Conservation (phyloP, 1,284 basidiomycete genomes). For the Tilletia setariae region DNA sequence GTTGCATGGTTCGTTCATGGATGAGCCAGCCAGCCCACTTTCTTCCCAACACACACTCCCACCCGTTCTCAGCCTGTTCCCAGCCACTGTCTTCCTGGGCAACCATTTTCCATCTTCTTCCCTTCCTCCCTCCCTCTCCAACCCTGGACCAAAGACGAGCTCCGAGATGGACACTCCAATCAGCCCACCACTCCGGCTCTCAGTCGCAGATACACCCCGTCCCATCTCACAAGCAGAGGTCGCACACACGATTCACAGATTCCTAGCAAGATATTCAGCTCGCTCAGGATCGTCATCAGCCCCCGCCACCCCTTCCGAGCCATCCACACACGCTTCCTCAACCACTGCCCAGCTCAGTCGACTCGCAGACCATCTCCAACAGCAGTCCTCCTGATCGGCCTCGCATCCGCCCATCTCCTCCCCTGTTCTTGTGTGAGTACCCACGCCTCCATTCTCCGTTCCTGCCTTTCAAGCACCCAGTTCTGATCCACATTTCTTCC, state of each 20-base stretch:
- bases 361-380: not conserved
- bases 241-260: not conserved
- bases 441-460: too few species aligned
- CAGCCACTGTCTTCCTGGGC: not conserved
- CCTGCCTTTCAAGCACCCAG: too few species aligned
- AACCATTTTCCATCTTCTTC: not conserved
- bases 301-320: not conserved
- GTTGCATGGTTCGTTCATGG: not conserved
- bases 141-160: not conserved
- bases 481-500: too few species aligned
- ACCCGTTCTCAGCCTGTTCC: not conserved
- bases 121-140: not conserved
- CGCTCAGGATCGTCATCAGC: conserved; percentile 7
- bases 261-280: not conserved
- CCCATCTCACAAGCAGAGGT: not conserved
- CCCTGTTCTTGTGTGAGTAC: too few species aligned
- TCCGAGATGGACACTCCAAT: conserved; percentile 4
- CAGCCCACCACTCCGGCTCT: not conserved
- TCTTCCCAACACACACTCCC: too few species aligned
- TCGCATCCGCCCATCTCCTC: too few species aligned
- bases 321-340: conserved; percentile 2
- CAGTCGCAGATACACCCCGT: not conserved
- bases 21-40: not conserved
- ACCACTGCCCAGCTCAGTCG: conserved; percentile 9
- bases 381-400: not conserved